Conservation (phyloP, 1,284 basidiomycete genomes). For the Ustilago sp. region DNA sequence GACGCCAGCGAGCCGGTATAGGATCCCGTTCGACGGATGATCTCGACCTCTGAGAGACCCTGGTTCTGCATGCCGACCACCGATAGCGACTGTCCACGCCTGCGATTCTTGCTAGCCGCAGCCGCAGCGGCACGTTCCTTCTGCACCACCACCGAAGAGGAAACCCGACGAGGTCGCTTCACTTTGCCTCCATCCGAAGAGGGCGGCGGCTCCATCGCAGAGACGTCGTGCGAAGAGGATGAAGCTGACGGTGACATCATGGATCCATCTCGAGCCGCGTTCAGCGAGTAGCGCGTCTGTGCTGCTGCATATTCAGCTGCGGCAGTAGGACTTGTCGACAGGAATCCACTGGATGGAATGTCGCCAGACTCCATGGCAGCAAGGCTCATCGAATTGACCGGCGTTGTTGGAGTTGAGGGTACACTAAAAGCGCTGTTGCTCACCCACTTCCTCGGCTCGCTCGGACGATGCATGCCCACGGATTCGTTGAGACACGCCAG, state of each 20-base stretch:
- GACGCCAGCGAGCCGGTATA: conserved; percentile 50
- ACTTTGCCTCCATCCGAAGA: conserved; percentile 67
- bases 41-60: conserved; percentile 38
- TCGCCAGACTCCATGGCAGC: conserved; percentile 35
- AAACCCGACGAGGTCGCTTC: conserved; percentile 61
- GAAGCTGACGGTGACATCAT: conserved; percentile 45
- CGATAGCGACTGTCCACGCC: conserved; percentile 61
- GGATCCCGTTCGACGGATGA: conserved; percentile 45
- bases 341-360: conserved; percentile 10
- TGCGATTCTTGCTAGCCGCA: conserved; percentile 51
- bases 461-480: conserved; percentile 62
- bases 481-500: conserved; percentile 62
- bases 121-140: conserved; percentile 50
- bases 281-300: conserved; percentile 54
- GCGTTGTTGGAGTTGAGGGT: conserved; percentile 61
- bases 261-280: conserved; percentile 18
- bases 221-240: conserved; percentile 33
- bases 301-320: conserved; percentile 61
- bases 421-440: conserved; percentile 44
- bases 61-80: conserved; percentile 57
- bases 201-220: conserved; percentile 43
- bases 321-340: conserved; percentile 36
- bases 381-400: conserved; percentile 58
- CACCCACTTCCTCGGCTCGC: conserved; percentile 56
- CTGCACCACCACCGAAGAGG: conserved; percentile 58